Evolutionary conservation across 1,284 basidiomycete species (phyloP).

Genomic region (Trametes pubescens): DNA sequence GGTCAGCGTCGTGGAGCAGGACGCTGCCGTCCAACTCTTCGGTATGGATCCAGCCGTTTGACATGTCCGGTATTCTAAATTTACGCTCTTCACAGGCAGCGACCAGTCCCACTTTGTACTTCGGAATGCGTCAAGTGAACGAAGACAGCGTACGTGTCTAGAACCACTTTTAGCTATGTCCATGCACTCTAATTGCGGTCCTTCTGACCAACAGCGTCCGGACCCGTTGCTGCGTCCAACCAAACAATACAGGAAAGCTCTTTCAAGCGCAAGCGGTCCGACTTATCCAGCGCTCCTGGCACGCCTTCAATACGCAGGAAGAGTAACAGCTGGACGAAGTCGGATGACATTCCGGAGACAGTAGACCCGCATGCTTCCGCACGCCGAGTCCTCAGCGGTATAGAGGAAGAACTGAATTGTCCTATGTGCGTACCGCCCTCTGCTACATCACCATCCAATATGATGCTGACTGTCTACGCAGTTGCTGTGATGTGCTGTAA

Average conservation of each 20-base stretch:
- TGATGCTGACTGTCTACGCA: slow-evolving; percentile 18
- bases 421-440: slow-evolving; percentile 41
- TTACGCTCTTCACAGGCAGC: background rate
- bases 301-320: slow-evolving; percentile 9
- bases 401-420: slow-evolving; percentile 45
- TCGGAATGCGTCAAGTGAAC: background rate
- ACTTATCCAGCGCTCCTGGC: background rate
- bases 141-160: background rate
- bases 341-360: slow-evolving; percentile 18
- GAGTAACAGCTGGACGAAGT: slow-evolving; percentile 29
- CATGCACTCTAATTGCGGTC: background rate
- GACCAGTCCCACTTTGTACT: background rate
- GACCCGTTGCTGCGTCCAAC: background rate
- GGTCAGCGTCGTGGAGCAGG: slow-evolving; percentile 33
- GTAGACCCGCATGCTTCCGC: slow-evolving; percentile 31
- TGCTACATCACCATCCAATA: background rate
- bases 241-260: background rate
- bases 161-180: background rate
- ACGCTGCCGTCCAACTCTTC: background rate
- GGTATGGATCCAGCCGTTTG: background rate
- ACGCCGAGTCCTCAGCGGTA: slow-evolving; percentile 34
- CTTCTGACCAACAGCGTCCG: background rate
- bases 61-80: background rate
- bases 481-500: slow-evolving; percentile 46
- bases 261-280: slow-evolving; percentile 22